These are phyloP conservation scores for Hypoxylon perforatum DNA, from an alignment of 495 filamentous ascomycete species.

Conservation along the genomic window DNA sequence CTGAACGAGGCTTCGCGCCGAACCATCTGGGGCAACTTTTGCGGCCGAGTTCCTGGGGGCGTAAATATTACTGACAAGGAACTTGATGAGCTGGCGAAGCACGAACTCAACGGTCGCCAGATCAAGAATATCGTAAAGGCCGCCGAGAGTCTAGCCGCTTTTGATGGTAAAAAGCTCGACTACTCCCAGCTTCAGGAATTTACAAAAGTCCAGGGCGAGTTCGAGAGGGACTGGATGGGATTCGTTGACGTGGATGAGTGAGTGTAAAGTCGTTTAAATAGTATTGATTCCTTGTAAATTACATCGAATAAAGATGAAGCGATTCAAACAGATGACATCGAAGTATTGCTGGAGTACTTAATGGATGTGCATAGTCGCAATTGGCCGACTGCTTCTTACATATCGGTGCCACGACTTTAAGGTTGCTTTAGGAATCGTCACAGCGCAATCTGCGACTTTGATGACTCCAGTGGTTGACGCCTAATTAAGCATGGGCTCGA, in stretches of 20 bases:
- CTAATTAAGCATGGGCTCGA: too few species aligned
- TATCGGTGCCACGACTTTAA: too few species aligned
- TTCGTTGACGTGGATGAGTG: conserved; percentile 27
- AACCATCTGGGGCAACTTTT: conserved; percentile 62
- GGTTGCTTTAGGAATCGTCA: too few species aligned
- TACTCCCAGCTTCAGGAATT: conserved; percentile 14
- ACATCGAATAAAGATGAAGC: too few species aligned
- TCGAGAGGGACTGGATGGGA: conserved; percentile 30
- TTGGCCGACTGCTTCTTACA: too few species aligned
- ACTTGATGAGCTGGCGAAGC: conserved; percentile 53
- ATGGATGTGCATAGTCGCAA: too few species aligned
- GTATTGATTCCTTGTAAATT: too few species aligned
- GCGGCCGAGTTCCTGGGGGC: conserved; percentile 17
- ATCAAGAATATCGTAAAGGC: conserved; percentile 73
- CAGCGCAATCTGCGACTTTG: too few species aligned
- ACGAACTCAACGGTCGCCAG: conserved; percentile 67
- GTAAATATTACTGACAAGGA: conserved; percentile 54
- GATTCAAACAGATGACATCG: too few species aligned
- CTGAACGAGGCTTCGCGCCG: conserved; percentile 45
- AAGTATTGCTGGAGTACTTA: too few species aligned
- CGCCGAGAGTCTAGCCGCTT: conserved; percentile 52
- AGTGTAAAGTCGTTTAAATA: not conserved
- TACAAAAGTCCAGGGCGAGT: conserved; percentile 33
- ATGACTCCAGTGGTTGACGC: too few species aligned
- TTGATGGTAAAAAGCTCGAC: conserved; percentile 43